phyloP scores from a whole-genome alignment of 441 rosid genomes.

The Aleurites moluccanus region DNA sequence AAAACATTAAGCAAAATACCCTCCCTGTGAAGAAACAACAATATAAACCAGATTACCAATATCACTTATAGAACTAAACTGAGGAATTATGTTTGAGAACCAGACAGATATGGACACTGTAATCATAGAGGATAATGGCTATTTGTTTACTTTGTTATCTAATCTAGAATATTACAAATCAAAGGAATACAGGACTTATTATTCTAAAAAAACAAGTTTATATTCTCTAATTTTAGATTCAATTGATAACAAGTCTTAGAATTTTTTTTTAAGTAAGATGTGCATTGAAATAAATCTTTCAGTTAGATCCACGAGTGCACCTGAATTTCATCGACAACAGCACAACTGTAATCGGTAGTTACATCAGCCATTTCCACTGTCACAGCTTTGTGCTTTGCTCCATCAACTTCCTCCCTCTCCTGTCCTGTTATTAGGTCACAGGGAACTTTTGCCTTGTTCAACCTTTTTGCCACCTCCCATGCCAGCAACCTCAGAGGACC shows the following conservation, averaged over 20 bases:
- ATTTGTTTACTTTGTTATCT: not conserved
- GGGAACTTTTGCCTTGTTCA: constrained; percentile 83
- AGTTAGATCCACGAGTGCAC: constrained; percentile 30
- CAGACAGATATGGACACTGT: not conserved
- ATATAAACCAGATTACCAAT: not conserved
- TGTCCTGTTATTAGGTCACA: constrained; percentile 93
- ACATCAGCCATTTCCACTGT: constrained; percentile 98
- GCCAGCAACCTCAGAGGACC: constrained; percentile 95
- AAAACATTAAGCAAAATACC: not conserved
- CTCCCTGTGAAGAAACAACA: not conserved
- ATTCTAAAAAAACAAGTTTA: not conserved
- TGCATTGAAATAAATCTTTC: constrained; percentile 7
- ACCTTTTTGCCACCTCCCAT: constrained; percentile 84
- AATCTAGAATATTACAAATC: not conserved
- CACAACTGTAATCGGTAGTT: constrained; percentile 59
- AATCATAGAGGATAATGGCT: not conserved
- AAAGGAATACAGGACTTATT: not conserved
- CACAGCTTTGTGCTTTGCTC: constrained; percentile 84
- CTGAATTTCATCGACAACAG: constrained; percentile 93
- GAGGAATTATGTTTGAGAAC: not conserved
- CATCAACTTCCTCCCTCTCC: constrained; percentile 83
- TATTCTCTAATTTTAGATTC: not conserved
- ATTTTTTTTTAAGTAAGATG: not conserved
- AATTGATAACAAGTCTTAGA: not conserved
- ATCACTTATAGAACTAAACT: not conserved